Evolutionary conservation across 2,329 filamentous ascomycete species (phyloP).

Genomic region (Fusarium sp.): DNA sequence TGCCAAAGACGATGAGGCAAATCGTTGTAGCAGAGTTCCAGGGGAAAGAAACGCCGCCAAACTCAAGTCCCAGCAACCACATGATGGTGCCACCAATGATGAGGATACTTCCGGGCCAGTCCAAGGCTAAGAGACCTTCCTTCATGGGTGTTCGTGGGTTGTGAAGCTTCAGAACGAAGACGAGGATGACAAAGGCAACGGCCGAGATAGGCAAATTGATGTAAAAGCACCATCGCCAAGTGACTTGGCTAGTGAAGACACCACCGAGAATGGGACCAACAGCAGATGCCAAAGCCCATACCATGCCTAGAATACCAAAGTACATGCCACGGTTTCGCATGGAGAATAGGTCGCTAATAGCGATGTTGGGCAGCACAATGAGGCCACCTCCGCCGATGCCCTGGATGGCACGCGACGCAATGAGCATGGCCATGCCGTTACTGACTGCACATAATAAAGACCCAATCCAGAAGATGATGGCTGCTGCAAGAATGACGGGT

Average conservation of each 20-base stretch:
- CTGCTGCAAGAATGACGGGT: conserved; percentile 66
- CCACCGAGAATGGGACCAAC: conserved; percentile 79
- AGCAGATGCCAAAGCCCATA: conserved; percentile 76
- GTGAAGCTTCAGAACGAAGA: conserved; percentile 78
- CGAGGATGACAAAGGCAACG: conserved; percentile 63
- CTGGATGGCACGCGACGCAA: conserved; percentile 70
- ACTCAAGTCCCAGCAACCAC: conserved; percentile 88
- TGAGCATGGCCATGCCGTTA: conserved; percentile 66
- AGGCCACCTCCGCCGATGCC: conserved; percentile 71
- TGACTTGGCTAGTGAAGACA: conserved; percentile 73
- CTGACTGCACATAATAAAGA: conserved; percentile 69
- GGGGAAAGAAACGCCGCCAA: conserved; percentile 82
- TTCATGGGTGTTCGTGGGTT: conserved; percentile 75
- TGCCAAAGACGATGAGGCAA: conserved; percentile 83
- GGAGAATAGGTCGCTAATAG: conserved; percentile 70
- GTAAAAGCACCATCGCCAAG: conserved; percentile 81
- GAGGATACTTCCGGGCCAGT: conserved; percentile 69
- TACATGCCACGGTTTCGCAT: conserved; percentile 67
- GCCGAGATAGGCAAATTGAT: conserved; percentile 71
- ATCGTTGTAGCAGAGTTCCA: conserved; percentile 84
- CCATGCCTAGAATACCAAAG: conserved; percentile 67
- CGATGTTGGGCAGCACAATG: conserved; percentile 73
- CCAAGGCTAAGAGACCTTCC: conserved; percentile 74
- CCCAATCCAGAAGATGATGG: conserved; percentile 68
- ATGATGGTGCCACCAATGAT: conserved; percentile 86